phyloP scores from a whole-genome alignment of 1,284 basidiomycete genomes.

The Malassezia japonica region DNA sequence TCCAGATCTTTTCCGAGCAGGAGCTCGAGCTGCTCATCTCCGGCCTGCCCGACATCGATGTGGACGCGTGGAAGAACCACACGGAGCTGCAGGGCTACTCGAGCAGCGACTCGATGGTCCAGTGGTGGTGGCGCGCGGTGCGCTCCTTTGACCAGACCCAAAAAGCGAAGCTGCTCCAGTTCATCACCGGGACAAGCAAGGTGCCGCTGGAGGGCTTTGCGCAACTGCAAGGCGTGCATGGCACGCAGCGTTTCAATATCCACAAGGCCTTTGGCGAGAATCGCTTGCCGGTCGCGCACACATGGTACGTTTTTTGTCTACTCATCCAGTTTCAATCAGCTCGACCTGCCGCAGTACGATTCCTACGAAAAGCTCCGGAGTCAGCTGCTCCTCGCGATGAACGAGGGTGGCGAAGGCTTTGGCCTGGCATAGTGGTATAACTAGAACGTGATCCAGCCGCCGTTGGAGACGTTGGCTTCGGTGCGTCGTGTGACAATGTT shows the following conservation, averaged over 20 bases:
- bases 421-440: slow-evolving; percentile 34
- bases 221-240: slow-evolving; percentile 85
- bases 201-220: slow-evolving; percentile 88
- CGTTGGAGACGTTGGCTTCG: slow-evolving; percentile 66
- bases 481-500: slow-evolving; percentile 79
- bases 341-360: slow-evolving; percentile 47
- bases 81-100: slow-evolving; percentile 78
- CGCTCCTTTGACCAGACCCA: slow-evolving; percentile 96
- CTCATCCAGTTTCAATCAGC: slow-evolving; percentile 51
- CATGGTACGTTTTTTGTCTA: too few species aligned
- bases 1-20: slow-evolving; percentile 78
- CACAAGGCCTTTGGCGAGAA: slow-evolving; percentile 84
- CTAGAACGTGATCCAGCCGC: slow-evolving; percentile 81
- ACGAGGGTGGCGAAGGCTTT: slow-evolving; percentile 47
- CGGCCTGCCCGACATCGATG: slow-evolving; percentile 94
- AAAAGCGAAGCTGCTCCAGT: slow-evolving; percentile 75
- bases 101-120: slow-evolving; percentile 73
- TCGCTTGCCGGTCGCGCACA: slow-evolving; percentile 78
- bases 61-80: slow-evolving; percentile 93
- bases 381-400: slow-evolving; percentile 36
- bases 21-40: slow-evolving; percentile 96
- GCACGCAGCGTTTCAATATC: slow-evolving; percentile 90
- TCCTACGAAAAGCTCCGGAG: slow-evolving; percentile 38
- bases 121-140: slow-evolving; percentile 98
- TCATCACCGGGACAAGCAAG: slow-evolving; percentile 81